Evolutionary conservation across 164 flowering plant genomes (phyloP).

Genomic region (Dillenia suffruticosa): DNA sequence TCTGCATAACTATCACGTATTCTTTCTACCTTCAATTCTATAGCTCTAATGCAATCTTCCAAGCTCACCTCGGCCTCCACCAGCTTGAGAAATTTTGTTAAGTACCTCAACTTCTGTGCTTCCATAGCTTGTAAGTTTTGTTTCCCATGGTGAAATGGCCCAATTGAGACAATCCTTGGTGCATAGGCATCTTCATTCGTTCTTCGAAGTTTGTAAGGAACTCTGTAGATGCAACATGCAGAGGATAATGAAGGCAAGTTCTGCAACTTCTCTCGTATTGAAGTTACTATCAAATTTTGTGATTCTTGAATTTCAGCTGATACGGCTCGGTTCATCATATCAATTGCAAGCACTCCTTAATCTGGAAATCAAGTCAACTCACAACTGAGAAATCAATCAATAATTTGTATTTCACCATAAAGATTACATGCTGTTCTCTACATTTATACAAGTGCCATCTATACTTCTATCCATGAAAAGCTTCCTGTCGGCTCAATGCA

Average conservation of each 20-base stretch:
- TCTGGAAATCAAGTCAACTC: too few species aligned
- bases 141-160: conserved; percentile 24
- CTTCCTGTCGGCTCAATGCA: too few species aligned
- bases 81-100: not conserved
- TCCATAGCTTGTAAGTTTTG: conserved; percentile 11
- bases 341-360: too few species aligned
- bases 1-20: conserved; percentile 15
- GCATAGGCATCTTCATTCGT: conserved; percentile 20
- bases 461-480: too few species aligned
- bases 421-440: too few species aligned
- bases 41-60: not conserved
- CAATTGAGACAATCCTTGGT: conserved; percentile 28
- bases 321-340: too few species aligned
- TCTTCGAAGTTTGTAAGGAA: conserved; percentile 16
- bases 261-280: not conserved
- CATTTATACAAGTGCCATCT: too few species aligned
- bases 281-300: not conserved
- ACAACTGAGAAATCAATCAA: too few species aligned
- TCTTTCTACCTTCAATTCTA: not conserved
- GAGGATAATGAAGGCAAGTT: conserved; percentile 7
- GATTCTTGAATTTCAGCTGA: too few species aligned
- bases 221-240: conserved; percentile 21
- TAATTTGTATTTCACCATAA: too few species aligned
- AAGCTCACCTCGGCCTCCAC: not conserved
- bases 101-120: conserved; percentile 16